Percentiles rank a stretch among this genome's conserved stretches.
These are phyloP conservation scores for Forsythia suspensa DNA, from an alignment of 257 asterid genomes.

Conservation along the genomic window DNA sequence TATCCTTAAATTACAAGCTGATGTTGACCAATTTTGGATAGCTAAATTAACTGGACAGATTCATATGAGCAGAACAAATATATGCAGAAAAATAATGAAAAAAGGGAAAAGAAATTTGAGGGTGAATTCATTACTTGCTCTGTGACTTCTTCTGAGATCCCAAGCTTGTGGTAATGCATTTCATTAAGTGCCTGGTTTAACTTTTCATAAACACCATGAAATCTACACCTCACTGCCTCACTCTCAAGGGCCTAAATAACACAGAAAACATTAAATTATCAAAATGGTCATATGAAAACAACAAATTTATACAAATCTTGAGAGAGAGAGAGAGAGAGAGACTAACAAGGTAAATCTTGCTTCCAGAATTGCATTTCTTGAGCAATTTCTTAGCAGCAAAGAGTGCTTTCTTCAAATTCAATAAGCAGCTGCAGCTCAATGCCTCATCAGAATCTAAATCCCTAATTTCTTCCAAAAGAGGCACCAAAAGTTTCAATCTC, in stretches of 20 bases:
- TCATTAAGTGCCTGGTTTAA: constrained; percentile 39
- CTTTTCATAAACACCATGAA: constrained; percentile 48
- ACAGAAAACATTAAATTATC: background rate
- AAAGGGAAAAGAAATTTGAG: background rate
- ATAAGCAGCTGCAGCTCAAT: constrained; percentile 20
- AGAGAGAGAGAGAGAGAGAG: background rate
- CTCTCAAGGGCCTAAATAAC: constrained; percentile 51
- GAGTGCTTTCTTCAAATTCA: constrained; percentile 35
- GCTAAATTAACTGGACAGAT: background rate
- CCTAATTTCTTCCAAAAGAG: constrained; percentile 52
- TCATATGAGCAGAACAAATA: background rate
- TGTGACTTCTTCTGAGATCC: constrained; percentile 62
- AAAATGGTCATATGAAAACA: background rate
- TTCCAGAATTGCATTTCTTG: constrained; percentile 44
- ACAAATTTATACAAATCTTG: background rate
- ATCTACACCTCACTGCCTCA: constrained; percentile 51
- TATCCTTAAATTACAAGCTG: background rate
- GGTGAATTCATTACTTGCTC: constrained; percentile 42
- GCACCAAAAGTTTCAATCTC: constrained; percentile 52
- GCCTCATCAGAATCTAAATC: constrained; percentile 25
- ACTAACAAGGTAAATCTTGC: constrained; percentile 64
- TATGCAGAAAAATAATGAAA: background rate
- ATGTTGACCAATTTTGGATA: background rate
- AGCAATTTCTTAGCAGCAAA: constrained; percentile 51
- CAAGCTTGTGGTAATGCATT: constrained; percentile 45